phyloP scores from a whole-genome alignment of 1,284 basidiomycete species.

The Ustilago curta region DNA sequence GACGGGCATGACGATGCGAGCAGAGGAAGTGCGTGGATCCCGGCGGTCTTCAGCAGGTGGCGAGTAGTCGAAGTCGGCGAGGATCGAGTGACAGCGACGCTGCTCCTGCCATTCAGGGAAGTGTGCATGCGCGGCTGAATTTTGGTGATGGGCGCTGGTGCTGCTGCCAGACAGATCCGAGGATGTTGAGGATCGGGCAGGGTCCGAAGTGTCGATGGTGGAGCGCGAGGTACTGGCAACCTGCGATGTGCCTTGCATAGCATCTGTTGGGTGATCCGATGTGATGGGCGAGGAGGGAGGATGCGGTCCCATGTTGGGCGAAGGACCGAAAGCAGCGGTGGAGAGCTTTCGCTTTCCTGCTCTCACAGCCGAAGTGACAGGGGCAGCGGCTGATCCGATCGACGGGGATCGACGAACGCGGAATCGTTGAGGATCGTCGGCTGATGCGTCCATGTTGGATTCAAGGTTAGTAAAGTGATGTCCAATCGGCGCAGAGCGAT shows the following conservation, averaged over 20 bases:
- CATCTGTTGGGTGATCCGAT: slow-evolving; percentile 29
- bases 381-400: slow-evolving; percentile 33
- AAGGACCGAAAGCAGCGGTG: slow-evolving; percentile 40
- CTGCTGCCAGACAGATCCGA: slow-evolving; percentile 2
- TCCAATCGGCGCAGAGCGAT: slow-evolving; percentile 20
- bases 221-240: slow-evolving; percentile 34
- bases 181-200: slow-evolving; percentile 1
- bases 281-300: slow-evolving; percentile 38
- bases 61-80: slow-evolving; percentile 36
- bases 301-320: slow-evolving; percentile 37
- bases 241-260: slow-evolving; percentile 23
- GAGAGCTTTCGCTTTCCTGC: slow-evolving; percentile 51
- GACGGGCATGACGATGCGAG: slow-evolving; percentile 35
- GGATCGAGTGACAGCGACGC: slow-evolving; percentile 38
- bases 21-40: slow-evolving; percentile 42
- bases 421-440: slow-evolving; percentile 45
- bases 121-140: slow-evolving; percentile 9
- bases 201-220: slow-evolving; percentile 29
- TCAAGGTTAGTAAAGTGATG: background rate
- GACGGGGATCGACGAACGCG: slow-evolving; percentile 44
- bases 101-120: slow-evolving; percentile 45
- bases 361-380: slow-evolving; percentile 20
- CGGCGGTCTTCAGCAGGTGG: slow-evolving; percentile 38
- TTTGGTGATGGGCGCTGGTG: slow-evolving; percentile 7
- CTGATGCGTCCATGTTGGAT: slow-evolving; percentile 44